Base-by-base conservation (phyloP, 2,329 filamentous ascomycete genomes). In the Emericellopsis cladophorae region DNA sequence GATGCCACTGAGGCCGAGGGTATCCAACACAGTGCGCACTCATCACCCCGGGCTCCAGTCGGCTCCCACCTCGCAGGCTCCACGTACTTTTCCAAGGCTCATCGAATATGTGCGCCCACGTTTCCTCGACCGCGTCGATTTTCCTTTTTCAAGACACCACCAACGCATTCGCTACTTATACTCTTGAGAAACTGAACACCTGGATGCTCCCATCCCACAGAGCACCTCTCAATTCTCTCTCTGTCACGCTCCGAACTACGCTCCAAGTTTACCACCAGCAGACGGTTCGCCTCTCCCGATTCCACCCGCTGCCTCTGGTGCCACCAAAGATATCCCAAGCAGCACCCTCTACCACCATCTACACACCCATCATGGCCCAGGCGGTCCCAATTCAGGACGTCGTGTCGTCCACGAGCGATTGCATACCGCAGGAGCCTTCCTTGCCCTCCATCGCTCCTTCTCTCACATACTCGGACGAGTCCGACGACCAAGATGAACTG, bases 381-480 rank as follows among this genome's bases (percentile, higher is more conserved):
- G 47, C 53, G 44, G 50, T 53, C 40, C 54, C 52, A 40, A 60
- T 65, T 44, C 62, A 63, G 46, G 52, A 62, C 45, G 54, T 67
- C 32, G 58, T 60, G 45, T 55, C 62, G 45, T 56, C 66, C 23
- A 54, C 59, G 29, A 49, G 59, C 40, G 59, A 62, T 48, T 63
- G 61, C 53, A 59, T 67, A 31, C 65, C 68, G 16, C 58, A 66
- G 45, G 67, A 71, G 47, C 61, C 65, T 41, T 49, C 51, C 39
- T 46, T 65, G 2, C 65, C 68, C 34, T 78, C 75, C 11, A 60
- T 69, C 37, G 74, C 73, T 1, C 76, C 77, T 1, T 79, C 76
- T 1, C 66, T 81, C 42, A 78, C 74, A 42, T 80, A 74, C 51
- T 79, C 76, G 12, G 74, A 72, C 47, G 70, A 77, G 47, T 78